Evolutionary conservation across 106 monocot genomes (phyloP), one percentile per base, ranked within the genome.

Genomic region (Dendrobium officinale): DNA sequence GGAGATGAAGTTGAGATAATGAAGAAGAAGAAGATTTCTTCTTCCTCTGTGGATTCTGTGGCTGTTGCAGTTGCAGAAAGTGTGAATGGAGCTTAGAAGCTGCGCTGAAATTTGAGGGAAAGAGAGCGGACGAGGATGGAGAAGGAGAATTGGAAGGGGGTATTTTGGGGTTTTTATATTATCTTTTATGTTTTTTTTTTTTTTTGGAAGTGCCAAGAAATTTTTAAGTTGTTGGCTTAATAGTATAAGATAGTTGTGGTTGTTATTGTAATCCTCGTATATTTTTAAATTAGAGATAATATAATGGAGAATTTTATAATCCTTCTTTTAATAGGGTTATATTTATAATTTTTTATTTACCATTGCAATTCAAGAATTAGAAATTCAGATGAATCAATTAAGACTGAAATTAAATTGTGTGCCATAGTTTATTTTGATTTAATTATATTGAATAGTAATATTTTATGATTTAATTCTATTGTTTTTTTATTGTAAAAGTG

Each of bases 1-100:
- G 40, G 64, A n/a, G 82, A 82, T 75, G 82, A 82, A 18, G 77
- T 42, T 29, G 64, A 77, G 31, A 29, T 77, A 24, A 33, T 49
- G 48, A 77, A 33, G 11, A 77, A 44, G 15, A 33, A 70, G 11
- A 8, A 27, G 33, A 10, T 31, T 2, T 31, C n/a, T 13, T 31
- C 70, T 11, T 31, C n/a, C n/a, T 26, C 29, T 4, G 33, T 70
- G 11, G 33, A 33, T 70, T 33, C 70, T 31, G 2, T 10, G 70
- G 11, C 70, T 70, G 31, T 16, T 31, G 70, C 70, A 33, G 31
- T 11, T 5, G 10, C 22, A n/a, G 22, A 70, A 13, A 37, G 27
- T 70, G 27, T 70, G 10, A 51, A 51, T 15, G 13, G 51, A 51
- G 51, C 51, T 51, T 13, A 51, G 1, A 51, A 51, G 13, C 51